These are phyloP conservation scores for Populus nigra DNA, from an alignment of 345 rosid species.

Conservation along the genomic window DNA sequence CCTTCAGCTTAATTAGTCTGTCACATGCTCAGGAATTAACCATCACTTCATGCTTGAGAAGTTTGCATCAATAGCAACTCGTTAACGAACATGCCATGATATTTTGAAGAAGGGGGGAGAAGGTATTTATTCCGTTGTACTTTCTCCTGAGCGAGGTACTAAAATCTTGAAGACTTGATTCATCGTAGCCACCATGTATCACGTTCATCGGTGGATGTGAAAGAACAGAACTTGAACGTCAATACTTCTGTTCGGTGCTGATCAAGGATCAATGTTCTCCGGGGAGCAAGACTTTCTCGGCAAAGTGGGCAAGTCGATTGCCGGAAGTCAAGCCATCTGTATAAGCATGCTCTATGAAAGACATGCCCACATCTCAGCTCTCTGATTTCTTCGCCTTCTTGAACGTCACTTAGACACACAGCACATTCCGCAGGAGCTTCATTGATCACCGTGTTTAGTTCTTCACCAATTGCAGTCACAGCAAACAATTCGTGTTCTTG, in stretches of 20 bases:
- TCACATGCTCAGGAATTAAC: too few species aligned
- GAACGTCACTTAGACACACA: constrained; percentile 5
- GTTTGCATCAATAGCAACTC: too few species aligned
- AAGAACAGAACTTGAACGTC: constrained; percentile 9
- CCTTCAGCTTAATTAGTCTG: too few species aligned
- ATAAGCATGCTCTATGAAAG: constrained; percentile 23
- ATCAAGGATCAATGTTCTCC: neutral
- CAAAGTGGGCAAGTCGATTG: constrained; percentile 22
- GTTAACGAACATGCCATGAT: too few species aligned
- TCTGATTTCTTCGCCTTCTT: constrained; percentile 19
- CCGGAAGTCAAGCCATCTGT: constrained; percentile 8
- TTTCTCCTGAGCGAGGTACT: too few species aligned
- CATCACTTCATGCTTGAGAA: too few species aligned
- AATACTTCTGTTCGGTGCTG: neutral
- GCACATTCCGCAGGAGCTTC: constrained; percentile 3
- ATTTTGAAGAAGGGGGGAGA: too few species aligned
- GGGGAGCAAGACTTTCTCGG: neutral
- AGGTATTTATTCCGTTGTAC: too few species aligned
- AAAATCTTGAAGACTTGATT: neutral
- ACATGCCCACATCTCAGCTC: constrained; percentile 24
- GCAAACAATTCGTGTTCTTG: neutral
- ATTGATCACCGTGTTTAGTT: neutral
- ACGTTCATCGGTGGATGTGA: neutral
- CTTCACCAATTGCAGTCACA: neutral
- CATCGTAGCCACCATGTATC: constrained; percentile 24